Evolutionary conservation across 257 asterid genomes (phyloP).

Genomic region (Ocimum tenuiflorum): DNA sequence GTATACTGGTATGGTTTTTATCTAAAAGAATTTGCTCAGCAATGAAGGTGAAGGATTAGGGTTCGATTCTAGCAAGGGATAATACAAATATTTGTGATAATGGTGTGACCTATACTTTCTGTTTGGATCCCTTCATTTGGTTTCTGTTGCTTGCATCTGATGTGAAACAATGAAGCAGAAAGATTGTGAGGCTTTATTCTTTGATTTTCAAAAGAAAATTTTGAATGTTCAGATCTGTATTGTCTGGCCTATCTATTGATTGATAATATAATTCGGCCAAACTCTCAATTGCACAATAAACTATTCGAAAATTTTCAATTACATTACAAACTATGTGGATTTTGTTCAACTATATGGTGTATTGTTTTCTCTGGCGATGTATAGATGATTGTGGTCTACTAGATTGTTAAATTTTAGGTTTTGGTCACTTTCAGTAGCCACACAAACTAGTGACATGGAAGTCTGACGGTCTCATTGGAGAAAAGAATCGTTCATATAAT

Average conservation of each 20-base stretch:
- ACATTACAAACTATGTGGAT: too few species aligned
- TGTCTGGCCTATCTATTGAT: neutral
- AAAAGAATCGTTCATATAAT: too few species aligned
- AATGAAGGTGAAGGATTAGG: neutral
- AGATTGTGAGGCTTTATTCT: neutral
- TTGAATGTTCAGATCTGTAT: neutral
- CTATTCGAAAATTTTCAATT: too few species aligned
- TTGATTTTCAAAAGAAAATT: neutral
- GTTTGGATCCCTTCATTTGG: neutral
- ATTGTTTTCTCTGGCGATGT: too few species aligned
- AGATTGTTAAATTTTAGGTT: too few species aligned
- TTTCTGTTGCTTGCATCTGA: neutral
- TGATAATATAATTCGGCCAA: neutral
- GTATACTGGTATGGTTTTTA: neutral
- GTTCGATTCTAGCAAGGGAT: neutral
- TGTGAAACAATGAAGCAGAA: neutral
- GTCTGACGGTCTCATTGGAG: too few species aligned
- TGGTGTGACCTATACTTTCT: neutral
- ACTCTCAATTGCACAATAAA: too few species aligned
- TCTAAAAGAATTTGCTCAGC: neutral
- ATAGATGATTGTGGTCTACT: too few species aligned
- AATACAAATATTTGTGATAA: neutral
- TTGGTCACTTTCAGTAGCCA: too few species aligned
- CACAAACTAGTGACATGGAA: too few species aligned
- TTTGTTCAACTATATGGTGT: too few species aligned